Evolutionary conservation across 2,329 filamentous ascomycete genomes (phyloP), one percentile per base, ranked within the genome.

Genomic region (Westerdykella aurantiaca): DNA sequence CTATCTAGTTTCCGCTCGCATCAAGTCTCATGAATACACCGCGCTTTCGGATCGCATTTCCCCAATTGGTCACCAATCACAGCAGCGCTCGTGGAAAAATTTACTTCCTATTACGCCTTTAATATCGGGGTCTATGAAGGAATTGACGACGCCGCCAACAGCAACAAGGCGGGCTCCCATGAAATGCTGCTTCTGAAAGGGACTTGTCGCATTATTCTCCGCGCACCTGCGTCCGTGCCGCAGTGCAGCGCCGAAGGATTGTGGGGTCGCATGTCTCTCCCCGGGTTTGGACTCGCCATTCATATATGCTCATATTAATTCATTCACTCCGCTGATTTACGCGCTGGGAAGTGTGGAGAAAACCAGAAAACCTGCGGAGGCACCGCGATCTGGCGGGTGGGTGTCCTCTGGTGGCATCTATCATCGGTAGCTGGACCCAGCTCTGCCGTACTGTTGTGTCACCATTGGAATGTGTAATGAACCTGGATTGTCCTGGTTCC

Each of bases 381-480:
- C 37, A 42, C 44, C 37, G 11, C 25, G 18, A 21, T 12, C 25
- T 10, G 9, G 11, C 25, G 11, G 25, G 25, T 7, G 25, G 25
- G 11, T 29, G 25, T 29, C 25, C 29, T 34, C 48, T 43, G 39
- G 37, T 37, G 39, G 44, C 47, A 42, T 51, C 46, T 21, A 48
- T 48, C 43, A 46, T 40, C 48, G 49, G 52, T 51, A 56, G 46
- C 53, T 57, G 49, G 46, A 53, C 34, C 39, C 45, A 48, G 48
- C 51, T 53, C 48, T 61, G 49, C 57, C 53, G 52, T 46, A 48
- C 51, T 60, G 58, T 43, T 34, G 59, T 60, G 51, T 46, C 43
- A 61, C 57, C 44, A 48, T 48, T 38, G 34, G 46, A 51, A 47
- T 40, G 6, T 51, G 44, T 45, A 14, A 37, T 53, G 43, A 21